Evolutionary conservation across 495 filamentous ascomycete genomes (phyloP), one percentile per base, ranked within the genome.

Genomic region (Penicillium tannophilum): DNA sequence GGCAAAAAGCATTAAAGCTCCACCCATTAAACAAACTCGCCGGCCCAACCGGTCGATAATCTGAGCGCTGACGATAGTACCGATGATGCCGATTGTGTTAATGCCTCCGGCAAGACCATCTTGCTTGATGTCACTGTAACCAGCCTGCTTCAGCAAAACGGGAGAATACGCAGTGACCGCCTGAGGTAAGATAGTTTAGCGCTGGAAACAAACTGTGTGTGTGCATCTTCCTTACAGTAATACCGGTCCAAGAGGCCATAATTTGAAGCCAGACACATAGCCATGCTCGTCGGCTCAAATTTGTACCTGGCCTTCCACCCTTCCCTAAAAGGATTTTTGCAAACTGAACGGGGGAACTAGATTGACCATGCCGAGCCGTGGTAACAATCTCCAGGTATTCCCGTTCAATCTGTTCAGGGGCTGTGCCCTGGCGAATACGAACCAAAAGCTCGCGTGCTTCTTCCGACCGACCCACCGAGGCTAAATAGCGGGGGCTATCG

Each of bases 21-120:
- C 77, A 6, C 70, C 67, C 55, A 81, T 78, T 23, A 82, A 56
- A 60, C 78, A 80, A 2, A 31, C 58, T 50, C 82, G 64, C 33
- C 81, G 74, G 36, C 82, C 82, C 28, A 83, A 48, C 50, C 77
- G 76, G 57, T 84, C 71, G 44, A 84, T 63, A 49, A 83, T 81
- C n/a, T 81, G 75, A 23, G 82, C 82, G 57, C 76, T 78, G 43
- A 83, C 79, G 23, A 83, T 79, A 4, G 80, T 82, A 31, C 81
- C 77, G 52, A 84, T 62, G 44, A 83, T 82, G 14, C 82, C 79
- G 52, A 83, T 71, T 11, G 80, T 82, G 63, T 84, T 83, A 20
- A 84, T 61, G 31, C 78, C 80, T 9, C 82, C 82, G 6, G 81
- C 72, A 6, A 84, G 72, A 43, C 81, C 79, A 48, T 77, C 78